Conservation (phyloP, 2,329 filamentous ascomycete genomes). For the Ustilaginoidea virens region DNA sequence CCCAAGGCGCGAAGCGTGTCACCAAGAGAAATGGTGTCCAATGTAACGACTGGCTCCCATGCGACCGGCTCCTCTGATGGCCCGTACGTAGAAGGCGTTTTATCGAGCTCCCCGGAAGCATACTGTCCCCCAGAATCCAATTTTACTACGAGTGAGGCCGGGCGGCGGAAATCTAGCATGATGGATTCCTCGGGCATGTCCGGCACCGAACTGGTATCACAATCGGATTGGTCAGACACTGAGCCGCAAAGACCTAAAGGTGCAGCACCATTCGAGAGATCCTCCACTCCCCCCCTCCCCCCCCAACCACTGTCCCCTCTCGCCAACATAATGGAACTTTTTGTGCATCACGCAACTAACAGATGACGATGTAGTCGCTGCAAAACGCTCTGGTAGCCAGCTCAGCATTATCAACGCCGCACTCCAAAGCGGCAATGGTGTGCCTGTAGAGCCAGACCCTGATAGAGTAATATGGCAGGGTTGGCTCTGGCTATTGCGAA, state of each 20-base stretch:
- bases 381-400: conserved; percentile 44
- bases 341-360: too few species aligned
- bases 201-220: conserved; percentile 55
- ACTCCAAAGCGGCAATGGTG: conserved; percentile 9
- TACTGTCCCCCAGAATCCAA: conserved; percentile 18
- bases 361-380: conserved; percentile 8
- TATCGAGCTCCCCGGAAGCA: conserved; percentile 49
- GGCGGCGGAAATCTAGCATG: conserved; percentile 43
- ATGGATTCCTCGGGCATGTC: conserved; percentile 48
- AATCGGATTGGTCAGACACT: conserved; percentile 74
- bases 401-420: conserved; percentile 29
- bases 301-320: too few species aligned
- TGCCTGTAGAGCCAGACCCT: conserved; percentile 43
- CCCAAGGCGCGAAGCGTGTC: conserved; percentile 38
- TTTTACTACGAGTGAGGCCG: conserved; percentile 16
- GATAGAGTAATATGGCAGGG: conserved; percentile 92
- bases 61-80: conserved; percentile 7
- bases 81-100: conserved; percentile 24
- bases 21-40: conserved; percentile 8
- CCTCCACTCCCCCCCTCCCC: too few species aligned
- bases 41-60: conserved; percentile 2
- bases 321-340: too few species aligned
- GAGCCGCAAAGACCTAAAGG: conserved; percentile 33
- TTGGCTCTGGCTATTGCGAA: conserved; percentile 72
- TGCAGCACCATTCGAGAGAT: too few species aligned